phyloP scores from a whole-genome alignment of 2,329 filamentous ascomycete species.

The Cladosporium sp. region DNA sequence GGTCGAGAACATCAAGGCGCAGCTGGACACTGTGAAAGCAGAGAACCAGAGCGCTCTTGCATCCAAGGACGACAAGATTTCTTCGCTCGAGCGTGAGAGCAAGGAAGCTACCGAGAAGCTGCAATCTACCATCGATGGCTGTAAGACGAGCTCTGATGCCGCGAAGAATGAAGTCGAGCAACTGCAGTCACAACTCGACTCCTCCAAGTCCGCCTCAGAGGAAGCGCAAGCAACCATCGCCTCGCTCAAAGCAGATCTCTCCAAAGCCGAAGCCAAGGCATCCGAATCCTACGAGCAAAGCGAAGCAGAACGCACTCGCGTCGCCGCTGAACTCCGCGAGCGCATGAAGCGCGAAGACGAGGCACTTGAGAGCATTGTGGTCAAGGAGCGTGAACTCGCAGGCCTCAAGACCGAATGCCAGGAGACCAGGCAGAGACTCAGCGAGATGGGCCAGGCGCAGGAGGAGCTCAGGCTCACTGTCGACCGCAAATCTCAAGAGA shows the following conservation, averaged over 20 bases:
- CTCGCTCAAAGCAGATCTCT: conserved; percentile 25
- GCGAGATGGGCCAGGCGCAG: conserved; percentile 9
- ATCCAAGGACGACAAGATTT: conserved; percentile 24
- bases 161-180: conserved; percentile 27
- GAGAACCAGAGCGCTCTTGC: conserved; percentile 23
- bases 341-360: conserved; percentile 19
- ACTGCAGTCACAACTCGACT: conserved; percentile 23
- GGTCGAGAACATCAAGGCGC: neutral
- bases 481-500: conserved; percentile 13
- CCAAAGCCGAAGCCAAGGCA: conserved; percentile 25
- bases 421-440: conserved; percentile 9
- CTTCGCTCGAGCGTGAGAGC: conserved; percentile 29
- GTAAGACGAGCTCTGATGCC: conserved; percentile 18
- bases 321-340: neutral
- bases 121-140: conserved; percentile 23
- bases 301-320: neutral
- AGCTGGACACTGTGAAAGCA: conserved; percentile 22
- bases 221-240: conserved; percentile 18
- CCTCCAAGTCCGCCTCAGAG: conserved; percentile 6
- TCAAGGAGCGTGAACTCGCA: conserved; percentile 23
- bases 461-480: conserved; percentile 10
- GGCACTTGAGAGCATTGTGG: neutral
- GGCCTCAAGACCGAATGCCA: conserved; percentile 20
- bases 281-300: conserved; percentile 6
- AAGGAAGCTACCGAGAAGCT: conserved; percentile 26